Percentiles rank a stretch among this genome's conserved stretches.
Evolutionary conservation across 106 monocot species (phyloP).

Genomic region (Acanthochlamys bracteata): DNA sequence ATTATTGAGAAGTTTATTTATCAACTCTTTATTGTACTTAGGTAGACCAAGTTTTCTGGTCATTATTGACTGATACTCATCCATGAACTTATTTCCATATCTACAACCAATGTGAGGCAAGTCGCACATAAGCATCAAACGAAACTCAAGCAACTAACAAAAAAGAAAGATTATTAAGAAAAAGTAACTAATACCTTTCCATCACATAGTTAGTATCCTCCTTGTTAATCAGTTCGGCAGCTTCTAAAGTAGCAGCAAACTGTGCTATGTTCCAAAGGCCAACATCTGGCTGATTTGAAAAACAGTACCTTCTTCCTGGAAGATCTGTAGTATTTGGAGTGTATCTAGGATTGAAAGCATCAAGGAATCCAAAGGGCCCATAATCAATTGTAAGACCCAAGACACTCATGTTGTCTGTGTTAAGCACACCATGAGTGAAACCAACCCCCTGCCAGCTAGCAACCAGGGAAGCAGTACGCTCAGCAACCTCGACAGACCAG

Average conservation of each 20-base stretch:
- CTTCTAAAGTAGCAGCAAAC: slow-evolving; percentile 51
- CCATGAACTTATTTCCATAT: slow-evolving; percentile 92
- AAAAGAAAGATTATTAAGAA: background rate
- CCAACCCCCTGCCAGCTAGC: slow-evolving; percentile 96
- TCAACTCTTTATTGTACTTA: slow-evolving; percentile 85
- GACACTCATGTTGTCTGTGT: slow-evolving; percentile 99
- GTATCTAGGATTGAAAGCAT: slow-evolving; percentile 95
- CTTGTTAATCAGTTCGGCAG: slow-evolving; percentile 72
- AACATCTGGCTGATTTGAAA: slow-evolving; percentile 96
- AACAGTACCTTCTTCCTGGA: slow-evolving; percentile 93
- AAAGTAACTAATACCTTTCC: slow-evolving; percentile 55
- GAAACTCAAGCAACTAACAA: background rate
- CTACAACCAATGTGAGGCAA: slow-evolving; percentile 16
- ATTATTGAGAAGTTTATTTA: slow-evolving; percentile 85
- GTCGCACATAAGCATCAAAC: slow-evolving; percentile 1
- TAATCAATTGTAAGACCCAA: slow-evolving; percentile 96
- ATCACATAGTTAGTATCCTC: slow-evolving; percentile 86
- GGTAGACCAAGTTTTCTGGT: slow-evolving; percentile 75
- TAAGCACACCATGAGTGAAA: slow-evolving; percentile 91
- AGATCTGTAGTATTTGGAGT: slow-evolving; percentile 99
- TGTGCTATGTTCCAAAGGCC: slow-evolving; percentile 96
- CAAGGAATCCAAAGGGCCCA: slow-evolving; percentile 96
- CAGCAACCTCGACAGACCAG: slow-evolving; percentile 92
- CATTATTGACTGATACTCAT: slow-evolving; percentile 90
- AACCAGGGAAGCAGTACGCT: slow-evolving; percentile 70